Evolutionary conservation across 768 basidiomycete species (phyloP), one percentile per base, ranked within the genome.

Genomic region (Boletus rex-veris): DNA sequence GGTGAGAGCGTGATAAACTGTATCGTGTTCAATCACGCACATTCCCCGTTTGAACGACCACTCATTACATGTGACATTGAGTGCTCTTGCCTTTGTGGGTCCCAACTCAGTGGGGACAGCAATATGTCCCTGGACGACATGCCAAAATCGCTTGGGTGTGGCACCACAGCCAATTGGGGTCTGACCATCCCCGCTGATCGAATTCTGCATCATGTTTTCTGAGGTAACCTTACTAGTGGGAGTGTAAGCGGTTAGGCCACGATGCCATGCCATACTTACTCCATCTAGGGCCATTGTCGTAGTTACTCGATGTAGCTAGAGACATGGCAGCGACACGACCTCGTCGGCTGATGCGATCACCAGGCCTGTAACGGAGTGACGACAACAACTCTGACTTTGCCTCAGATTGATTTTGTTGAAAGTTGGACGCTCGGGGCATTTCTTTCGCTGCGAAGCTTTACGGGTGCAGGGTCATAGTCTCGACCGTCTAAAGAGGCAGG

Each of bases 171-270:
- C 64, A 11, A 59, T 21, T 3, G 21, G 52, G 15, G 64, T 57
- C n/a, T 61, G 57, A 24, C 66, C 64, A 7, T 56, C 26, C 24
- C 9, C 15, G 57, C 19, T 57, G 55, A 21, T 54, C 57, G 49
- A 33, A 38, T 30, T 35, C 28, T 31, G 38, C 42, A 35, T 33
- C 35, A 35, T 4, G 7, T 10, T n/a, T 49, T 37, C 19, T 37
- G 53, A 45, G 11, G 44, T 50, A 40, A 50, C 54, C 49, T 40
- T 33, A 66, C 77, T 76, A 28, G 69, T 80, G 71, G 68, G 85
- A 72, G 73, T 75, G 73, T 90, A 92, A 11, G 87, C 86, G 18
- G 88, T 24, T 5, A 8, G 26, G 26, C 26, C 26, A 28, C 21
- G 21, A 24, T 24, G 21, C 21, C 21, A 24, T 24, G 4, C 21